Percentiles rank a stretch among this genome's conserved stretches.
phyloP scores from a whole-genome alignment of 2,329 filamentous ascomycete species.

The Fusarium virguliforme region DNA sequence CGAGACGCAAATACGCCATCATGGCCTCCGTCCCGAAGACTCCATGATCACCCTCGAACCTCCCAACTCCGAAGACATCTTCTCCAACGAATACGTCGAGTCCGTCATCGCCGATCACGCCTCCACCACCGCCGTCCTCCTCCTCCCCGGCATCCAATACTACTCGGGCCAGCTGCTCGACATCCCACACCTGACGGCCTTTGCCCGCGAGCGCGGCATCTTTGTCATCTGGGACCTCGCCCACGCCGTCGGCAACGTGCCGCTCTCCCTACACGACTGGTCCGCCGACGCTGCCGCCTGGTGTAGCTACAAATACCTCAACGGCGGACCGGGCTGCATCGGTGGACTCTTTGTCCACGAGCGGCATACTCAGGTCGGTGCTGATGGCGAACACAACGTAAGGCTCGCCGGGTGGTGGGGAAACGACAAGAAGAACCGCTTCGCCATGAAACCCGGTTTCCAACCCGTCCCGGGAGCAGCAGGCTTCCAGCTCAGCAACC shows the following conservation, averaged over 20 bases:
- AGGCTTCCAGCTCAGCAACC: slow-evolving; percentile 86
- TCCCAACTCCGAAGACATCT: slow-evolving; percentile 63
- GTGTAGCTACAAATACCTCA: slow-evolving; percentile 93
- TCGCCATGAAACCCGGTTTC: slow-evolving; percentile 85
- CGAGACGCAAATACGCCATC: slow-evolving; percentile 81
- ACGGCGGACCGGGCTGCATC: slow-evolving; percentile 84
- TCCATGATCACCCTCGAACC: slow-evolving; percentile 81
- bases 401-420: slow-evolving; percentile 88
- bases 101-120: slow-evolving; percentile 82
- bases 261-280: slow-evolving; percentile 84
- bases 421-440: slow-evolving; percentile 78
- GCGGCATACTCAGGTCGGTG: slow-evolving; percentile 71
- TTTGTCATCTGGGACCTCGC: slow-evolving; percentile 87
- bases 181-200: slow-evolving; percentile 80
- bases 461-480: slow-evolving; percentile 80
- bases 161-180: slow-evolving; percentile 90
- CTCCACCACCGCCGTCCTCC: slow-evolving; percentile 77
- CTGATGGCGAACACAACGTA: slow-evolving; percentile 66
- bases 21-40: slow-evolving; percentile 74
- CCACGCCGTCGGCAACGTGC: slow-evolving; percentile 85
- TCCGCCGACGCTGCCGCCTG: slow-evolving; percentile 88
- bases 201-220: slow-evolving; percentile 79
- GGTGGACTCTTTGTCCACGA: slow-evolving; percentile 85
- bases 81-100: slow-evolving; percentile 79
- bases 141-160: slow-evolving; percentile 88